Conservation (phyloP, 192 early-diverging fungal species). For the Coemansia sp. region DNA sequence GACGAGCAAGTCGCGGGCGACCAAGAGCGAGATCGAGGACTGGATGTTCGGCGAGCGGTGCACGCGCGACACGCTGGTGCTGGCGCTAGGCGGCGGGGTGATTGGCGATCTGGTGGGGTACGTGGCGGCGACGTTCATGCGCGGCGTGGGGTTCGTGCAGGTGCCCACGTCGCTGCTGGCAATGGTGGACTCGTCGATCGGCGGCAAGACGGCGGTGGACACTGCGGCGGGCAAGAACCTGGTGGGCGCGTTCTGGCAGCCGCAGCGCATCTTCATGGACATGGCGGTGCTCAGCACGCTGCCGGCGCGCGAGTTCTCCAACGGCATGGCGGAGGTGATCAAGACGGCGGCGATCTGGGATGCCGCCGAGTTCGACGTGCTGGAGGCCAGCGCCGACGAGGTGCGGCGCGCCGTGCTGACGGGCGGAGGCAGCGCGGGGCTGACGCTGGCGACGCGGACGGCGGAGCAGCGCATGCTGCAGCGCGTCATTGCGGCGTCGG, state of each 20-base stretch:
- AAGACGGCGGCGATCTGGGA: slow-evolving; percentile 95
- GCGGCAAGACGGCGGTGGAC: slow-evolving; percentile 96
- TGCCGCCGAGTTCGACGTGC: slow-evolving; percentile 79
- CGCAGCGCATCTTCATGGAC: slow-evolving; percentile 89
- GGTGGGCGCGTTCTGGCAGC: slow-evolving; percentile 96
- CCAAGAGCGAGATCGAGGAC: slow-evolving; percentile 87
- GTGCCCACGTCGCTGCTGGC: slow-evolving; percentile 92
- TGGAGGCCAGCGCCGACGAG: slow-evolving; percentile 80
- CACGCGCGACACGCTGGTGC: slow-evolving; percentile 87
- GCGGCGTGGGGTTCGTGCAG: slow-evolving; percentile 89
- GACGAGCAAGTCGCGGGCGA: slow-evolving; percentile 77
- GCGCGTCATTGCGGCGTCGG: slow-evolving; percentile 82
- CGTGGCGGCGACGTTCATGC: slow-evolving; percentile 98
- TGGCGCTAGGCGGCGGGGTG: slow-evolving; percentile 95
- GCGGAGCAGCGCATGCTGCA: slow-evolving; percentile 63
- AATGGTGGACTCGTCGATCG: slow-evolving; percentile 97
- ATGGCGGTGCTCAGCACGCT: slow-evolving; percentile 76
- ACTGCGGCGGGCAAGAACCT: slow-evolving; percentile 93
- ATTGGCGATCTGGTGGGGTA: slow-evolving; percentile 95
- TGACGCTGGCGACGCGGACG: slow-evolving; percentile 56
- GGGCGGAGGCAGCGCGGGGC: slow-evolving; percentile 9
- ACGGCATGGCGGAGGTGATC: slow-evolving; percentile 97
- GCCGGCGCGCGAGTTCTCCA: slow-evolving; percentile 87
- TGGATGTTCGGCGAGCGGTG: slow-evolving; percentile 79
- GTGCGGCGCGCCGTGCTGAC: slow-evolving; percentile 71